Conservation (phyloP, 1,284 basidiomycete genomes). For the Wolfiporia cocos region DNA sequence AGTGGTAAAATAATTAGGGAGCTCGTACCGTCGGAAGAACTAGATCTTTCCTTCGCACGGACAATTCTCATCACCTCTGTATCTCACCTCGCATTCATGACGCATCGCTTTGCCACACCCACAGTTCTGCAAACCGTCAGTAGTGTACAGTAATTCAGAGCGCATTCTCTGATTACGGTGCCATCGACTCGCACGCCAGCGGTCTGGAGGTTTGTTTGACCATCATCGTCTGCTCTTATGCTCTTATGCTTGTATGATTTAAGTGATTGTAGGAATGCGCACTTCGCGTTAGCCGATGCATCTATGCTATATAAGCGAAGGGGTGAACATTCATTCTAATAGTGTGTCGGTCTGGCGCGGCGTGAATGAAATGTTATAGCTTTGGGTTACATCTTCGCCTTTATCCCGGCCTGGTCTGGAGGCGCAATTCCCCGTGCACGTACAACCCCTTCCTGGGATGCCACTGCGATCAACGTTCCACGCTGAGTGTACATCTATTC, state of each 20-base stretch:
- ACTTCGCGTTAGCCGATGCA: too few species aligned
- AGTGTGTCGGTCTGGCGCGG: too few species aligned
- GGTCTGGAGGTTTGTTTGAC: background rate
- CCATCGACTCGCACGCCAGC: background rate
- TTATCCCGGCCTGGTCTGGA: constrained; percentile 1
- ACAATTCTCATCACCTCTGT: constrained; percentile 14
- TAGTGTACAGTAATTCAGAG: constrained; percentile 20
- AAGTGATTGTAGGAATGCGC: too few species aligned
- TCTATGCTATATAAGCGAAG: too few species aligned
- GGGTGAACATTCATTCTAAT: too few species aligned
- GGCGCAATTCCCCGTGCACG: constrained; percentile 46
- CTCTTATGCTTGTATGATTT: too few species aligned
- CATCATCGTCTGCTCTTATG: too few species aligned
- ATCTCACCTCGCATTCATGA: constrained; percentile 18
- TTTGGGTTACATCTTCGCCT: background rate
- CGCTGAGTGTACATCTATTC: constrained; percentile 67
- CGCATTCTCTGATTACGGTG: constrained; percentile 12
- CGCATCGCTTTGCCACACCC: constrained; percentile 19
- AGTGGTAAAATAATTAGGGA: constrained; percentile 42
- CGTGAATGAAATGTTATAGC: too few species aligned
- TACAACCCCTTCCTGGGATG: constrained; percentile 80
- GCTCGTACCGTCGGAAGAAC: constrained; percentile 85
- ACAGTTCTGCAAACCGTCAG: constrained; percentile 16
- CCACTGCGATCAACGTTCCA: constrained; percentile 72
- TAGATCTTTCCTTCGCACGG: constrained; percentile 33